These are phyloP conservation scores for Aspergillus ochraceus DNA, from an alignment of 2,329 filamentous ascomycete genomes.

Conservation along the genomic window DNA sequence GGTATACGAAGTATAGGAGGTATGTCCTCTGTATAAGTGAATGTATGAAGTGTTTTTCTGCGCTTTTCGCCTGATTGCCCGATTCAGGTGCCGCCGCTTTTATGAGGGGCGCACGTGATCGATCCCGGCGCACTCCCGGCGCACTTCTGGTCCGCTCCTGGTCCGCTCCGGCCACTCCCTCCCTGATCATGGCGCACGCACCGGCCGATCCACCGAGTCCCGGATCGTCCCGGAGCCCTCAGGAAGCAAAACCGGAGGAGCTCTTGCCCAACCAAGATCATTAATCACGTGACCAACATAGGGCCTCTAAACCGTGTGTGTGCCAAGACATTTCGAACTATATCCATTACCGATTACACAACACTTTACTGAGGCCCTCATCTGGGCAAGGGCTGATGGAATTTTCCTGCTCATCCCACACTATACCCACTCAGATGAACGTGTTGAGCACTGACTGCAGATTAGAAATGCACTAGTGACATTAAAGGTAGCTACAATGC, in stretches of 20 bases:
- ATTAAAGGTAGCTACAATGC: too few relatives aligned
- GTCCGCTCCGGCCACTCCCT: neutral
- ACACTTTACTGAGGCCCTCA: neutral
- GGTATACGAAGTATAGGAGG: neutral
- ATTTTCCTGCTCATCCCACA: neutral
- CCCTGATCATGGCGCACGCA: neutral
- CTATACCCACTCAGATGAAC: neutral
- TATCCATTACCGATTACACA: neutral
- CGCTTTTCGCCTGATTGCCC: slow-evolving; percentile 2
- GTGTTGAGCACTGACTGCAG: neutral
- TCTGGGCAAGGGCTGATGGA: neutral
- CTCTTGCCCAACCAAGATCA: neutral
- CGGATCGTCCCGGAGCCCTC: neutral
- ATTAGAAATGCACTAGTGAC: neutral
- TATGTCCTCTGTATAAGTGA: neutral
- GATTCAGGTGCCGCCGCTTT: slow-evolving; percentile 1
- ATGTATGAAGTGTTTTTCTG: neutral
- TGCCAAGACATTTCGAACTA: slow-evolving; percentile 1
- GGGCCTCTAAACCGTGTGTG: neutral
- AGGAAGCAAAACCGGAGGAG: neutral
- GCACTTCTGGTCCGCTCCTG: neutral
- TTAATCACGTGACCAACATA: neutral
- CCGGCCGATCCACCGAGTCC: neutral
- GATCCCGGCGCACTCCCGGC: neutral
- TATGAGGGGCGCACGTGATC: neutral